Evolutionary conservation across 176 grass and related monocot genomes (phyloP), one percentile per base, ranked within the genome.

Genomic region (Hsuehochloa calcarea): DNA sequence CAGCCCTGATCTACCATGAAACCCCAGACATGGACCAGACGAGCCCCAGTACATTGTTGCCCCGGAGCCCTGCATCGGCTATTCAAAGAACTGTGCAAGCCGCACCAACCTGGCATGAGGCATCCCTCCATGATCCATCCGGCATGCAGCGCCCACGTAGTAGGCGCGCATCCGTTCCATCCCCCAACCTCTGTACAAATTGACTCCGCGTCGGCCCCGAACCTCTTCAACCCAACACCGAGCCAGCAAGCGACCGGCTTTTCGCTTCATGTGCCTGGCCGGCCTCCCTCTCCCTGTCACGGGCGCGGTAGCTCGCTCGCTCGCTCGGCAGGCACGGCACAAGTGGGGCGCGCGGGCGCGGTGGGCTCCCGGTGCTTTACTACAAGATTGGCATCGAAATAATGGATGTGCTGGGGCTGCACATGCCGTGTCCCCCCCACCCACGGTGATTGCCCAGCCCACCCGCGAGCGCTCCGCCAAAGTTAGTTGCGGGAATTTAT

Each of bases 391-490:
- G 73, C 88, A 90, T 86, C 72, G 65, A 63, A 83, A 90, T 79
- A 83, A 78, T 82, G 79, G 44, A 14, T 29, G 61, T 66, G 88
- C 62, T 55, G 82, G 87, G 71, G 46, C 73, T 10, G 84, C 88
- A 90, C 79, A 87, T 90, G 88, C 74, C 84, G 17, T 90, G 73
- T 83, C 22, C 68, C 85, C 84, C 4, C n/a, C n/a, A n/a, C 20
- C 4, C 13, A 0, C 52, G 27, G 11, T 17, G 76, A 34, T 8
- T 46, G 41, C 38, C 38, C 20, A 15, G 20, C 34, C 17, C 29
- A 31, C 20, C 13, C 43, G 45, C 6, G 52, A 26, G 45, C 6
- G 52, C 47, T 20, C 75, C 5, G 58, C 61, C 79, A 47, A 49
- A 67, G 56, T 78, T 86, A 7, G 84, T 78, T 90, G 88, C 72